Percentiles rank a stretch among this genome's conserved stretches.
Conservation (phyloP, 495 filamentous ascomycete genomes). For the Lophiostoma macrostomum region DNA sequence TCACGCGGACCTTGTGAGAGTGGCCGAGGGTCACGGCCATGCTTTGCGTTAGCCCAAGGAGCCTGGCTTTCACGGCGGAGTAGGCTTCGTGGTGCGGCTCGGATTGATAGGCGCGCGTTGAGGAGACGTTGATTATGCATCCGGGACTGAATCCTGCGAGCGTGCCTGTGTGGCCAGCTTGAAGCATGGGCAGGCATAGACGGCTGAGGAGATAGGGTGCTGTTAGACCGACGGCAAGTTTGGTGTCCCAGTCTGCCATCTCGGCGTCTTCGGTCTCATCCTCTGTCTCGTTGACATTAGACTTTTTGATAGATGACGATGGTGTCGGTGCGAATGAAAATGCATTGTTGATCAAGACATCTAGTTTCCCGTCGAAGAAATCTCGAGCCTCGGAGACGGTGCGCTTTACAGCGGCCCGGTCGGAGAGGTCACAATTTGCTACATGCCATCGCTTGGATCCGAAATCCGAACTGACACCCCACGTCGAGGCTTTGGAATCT, state of each 20-base stretch:
- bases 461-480: background rate
- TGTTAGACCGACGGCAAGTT: conserved; percentile 16
- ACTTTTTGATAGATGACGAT: too few relatives aligned
- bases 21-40: conserved; percentile 33
- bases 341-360: conserved; percentile 21
- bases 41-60: conserved; percentile 35
- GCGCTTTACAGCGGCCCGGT: background rate
- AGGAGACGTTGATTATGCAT: conserved; percentile 38
- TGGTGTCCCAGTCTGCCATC: conserved; percentile 18
- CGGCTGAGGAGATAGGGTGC: conserved; percentile 12
- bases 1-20: conserved; percentile 32
- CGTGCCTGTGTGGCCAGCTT: conserved; percentile 7
- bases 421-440: background rate
- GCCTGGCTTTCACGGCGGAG: conserved; percentile 32
- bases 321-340: conserved; percentile 3
- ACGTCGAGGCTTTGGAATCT: background rate
- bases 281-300: conserved; percentile 9
- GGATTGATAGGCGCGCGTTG: conserved; percentile 36
- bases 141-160: too few relatives aligned
- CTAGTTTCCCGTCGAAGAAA: conserved; percentile 1
- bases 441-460: background rate
- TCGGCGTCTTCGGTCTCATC: conserved; percentile 1
- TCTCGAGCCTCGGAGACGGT: background rate
- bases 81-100: conserved; percentile 36
- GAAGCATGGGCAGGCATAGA: conserved; percentile 11